Percentiles rank a stretch among this genome's conserved stretches.
Conservation (phyloP, 2,329 filamentous ascomycete species). For the Ramularia endophylla region DNA sequence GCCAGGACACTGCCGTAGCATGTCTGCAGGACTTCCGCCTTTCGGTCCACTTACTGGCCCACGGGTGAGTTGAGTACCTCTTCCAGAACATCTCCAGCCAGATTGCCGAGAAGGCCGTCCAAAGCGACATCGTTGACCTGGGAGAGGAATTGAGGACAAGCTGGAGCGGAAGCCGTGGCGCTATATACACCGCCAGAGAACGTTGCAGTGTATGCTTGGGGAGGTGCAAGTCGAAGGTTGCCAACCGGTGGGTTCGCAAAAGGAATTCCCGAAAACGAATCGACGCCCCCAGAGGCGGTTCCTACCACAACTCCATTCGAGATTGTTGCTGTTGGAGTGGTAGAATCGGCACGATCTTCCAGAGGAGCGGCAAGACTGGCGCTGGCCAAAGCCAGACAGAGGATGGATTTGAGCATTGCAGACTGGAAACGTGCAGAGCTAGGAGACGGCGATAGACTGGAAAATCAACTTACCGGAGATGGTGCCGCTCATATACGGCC, state of each 20-base stretch:
- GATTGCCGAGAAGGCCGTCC: background rate
- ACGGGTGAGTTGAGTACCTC: slow-evolving; percentile 36
- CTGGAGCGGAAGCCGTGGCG: slow-evolving; percentile 2
- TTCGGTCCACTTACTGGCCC: slow-evolving; percentile 25
- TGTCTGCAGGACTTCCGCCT: too few species aligned
- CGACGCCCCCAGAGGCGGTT: slow-evolving; percentile 44
- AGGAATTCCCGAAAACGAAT: slow-evolving; percentile 68
- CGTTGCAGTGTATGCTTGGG: slow-evolving; percentile 51
- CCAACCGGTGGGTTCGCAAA: slow-evolving; percentile 66
- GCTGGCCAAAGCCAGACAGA: background rate
- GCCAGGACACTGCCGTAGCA: too few species aligned
- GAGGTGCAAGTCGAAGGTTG: slow-evolving; percentile 61
- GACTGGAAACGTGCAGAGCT: too few species aligned
- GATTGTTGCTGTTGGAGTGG: slow-evolving; percentile 33
- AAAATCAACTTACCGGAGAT: too few species aligned
- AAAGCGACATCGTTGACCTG: slow-evolving; percentile 33
- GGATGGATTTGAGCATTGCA: too few species aligned
- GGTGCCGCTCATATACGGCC: too few species aligned
- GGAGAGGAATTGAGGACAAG: slow-evolving; percentile 30
- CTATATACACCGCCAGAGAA: slow-evolving; percentile 41
- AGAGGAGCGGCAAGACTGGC: slow-evolving; percentile 10
- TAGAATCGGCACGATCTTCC: slow-evolving; percentile 13
- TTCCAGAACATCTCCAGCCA: slow-evolving; percentile 29
- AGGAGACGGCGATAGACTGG: too few species aligned
- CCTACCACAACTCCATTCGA: slow-evolving; percentile 51